phyloP scores from a whole-genome alignment of 352 stramenopile species.

The Pythium dissimile region DNA sequence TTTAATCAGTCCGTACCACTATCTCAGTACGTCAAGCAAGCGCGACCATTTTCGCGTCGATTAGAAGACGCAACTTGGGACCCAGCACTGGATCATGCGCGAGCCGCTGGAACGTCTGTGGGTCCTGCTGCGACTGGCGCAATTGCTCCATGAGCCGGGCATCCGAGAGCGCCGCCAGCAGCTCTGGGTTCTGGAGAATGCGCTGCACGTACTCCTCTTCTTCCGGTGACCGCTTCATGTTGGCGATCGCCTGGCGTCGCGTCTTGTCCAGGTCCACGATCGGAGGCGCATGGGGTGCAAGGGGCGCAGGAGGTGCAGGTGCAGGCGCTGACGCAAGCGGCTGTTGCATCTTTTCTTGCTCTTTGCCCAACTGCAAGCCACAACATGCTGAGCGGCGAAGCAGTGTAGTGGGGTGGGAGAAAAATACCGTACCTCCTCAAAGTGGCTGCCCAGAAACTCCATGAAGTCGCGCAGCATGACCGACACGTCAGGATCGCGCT shows the following conservation, averaged over 20 bases:
- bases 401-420: not conserved
- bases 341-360: slow-evolving; percentile 13
- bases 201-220: slow-evolving; percentile 69
- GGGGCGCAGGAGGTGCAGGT: not conserved
- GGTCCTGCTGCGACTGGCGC: slow-evolving; percentile 36
- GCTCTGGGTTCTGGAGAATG: slow-evolving; percentile 61
- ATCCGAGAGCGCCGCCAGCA: slow-evolving; percentile 60
- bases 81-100: slow-evolving; percentile 37
- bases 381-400: not conserved
- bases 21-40: slow-evolving; percentile 28
- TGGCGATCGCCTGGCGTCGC: slow-evolving; percentile 51
- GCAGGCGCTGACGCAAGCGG: not conserved
- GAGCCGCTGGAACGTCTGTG: slow-evolving; percentile 36
- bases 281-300: too few relatives aligned
- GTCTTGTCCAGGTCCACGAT: slow-evolving; percentile 63
- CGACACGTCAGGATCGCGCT: slow-evolving; percentile 53
- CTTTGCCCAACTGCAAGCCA: slow-evolving; percentile 48
- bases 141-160: slow-evolving; percentile 53
- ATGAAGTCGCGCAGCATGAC: slow-evolving; percentile 69
- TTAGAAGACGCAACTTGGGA: slow-evolving; percentile 51
- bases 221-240: slow-evolving; percentile 46
- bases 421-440: slow-evolving; percentile 54
- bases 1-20: not conserved
- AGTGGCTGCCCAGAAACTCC: slow-evolving; percentile 66
- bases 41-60: slow-evolving; percentile 53